Evolutionary conservation across 225 moss, liverwort and hornwort species (phyloP).

Genomic region (Pseudoscleropodium purum): DNA sequence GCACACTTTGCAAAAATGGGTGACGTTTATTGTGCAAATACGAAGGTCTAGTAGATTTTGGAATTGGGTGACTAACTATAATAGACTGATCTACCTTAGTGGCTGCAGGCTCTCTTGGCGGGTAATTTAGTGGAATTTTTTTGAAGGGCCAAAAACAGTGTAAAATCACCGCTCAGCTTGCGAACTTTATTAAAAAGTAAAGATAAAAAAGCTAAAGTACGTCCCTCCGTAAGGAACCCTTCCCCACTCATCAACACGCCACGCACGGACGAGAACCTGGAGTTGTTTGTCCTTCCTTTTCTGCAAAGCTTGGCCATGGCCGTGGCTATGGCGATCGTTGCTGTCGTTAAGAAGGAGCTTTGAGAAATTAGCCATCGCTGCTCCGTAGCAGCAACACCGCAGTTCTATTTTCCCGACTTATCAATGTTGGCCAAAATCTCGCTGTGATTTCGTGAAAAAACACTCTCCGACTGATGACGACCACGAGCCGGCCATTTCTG

Average conservation of each 20-base stretch:
- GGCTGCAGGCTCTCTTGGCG: too few species aligned
- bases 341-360: neutral
- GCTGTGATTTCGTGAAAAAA: neutral
- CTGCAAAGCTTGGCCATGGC: conserved; percentile 14
- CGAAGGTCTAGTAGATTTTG: rapidly evolving
- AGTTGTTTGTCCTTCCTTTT: neutral
- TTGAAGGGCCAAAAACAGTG: neutral
- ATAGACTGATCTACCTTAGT: too few species aligned
- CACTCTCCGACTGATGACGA: neutral
- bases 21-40: neutral
- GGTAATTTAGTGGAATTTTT: neutral
- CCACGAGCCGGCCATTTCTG: conserved; percentile 2
- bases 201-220: neutral
- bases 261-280: neutral
- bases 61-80: neutral
- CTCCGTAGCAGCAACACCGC: neutral
- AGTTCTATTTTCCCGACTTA: neutral
- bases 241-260: conserved; percentile 14
- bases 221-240: neutral
- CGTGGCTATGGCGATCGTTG: conserved; percentile 17
- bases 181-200: neutral
- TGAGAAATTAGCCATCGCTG: neutral
- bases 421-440: neutral
- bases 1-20: rapidly evolving
- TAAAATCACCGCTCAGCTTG: neutral